Conservation (phyloP, 371 early-diverging fungal species). For the Rhizopus arrhizus region DNA sequence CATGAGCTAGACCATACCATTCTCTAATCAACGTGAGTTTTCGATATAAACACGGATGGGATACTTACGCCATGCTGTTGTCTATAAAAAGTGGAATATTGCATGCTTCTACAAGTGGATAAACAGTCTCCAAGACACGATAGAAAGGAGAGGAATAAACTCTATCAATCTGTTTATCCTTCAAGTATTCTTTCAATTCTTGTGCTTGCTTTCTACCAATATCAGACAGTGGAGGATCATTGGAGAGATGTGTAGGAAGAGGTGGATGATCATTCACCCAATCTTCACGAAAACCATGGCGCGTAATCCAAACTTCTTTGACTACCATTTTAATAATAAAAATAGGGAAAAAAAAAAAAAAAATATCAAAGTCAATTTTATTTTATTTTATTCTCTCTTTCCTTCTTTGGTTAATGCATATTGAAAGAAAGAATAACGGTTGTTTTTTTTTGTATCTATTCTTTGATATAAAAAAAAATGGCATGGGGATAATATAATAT, state of each 20-base stretch:
- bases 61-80: slow-evolving; percentile 35
- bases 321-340: slow-evolving; percentile 18
- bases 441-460: not conserved
- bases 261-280: slow-evolving; percentile 35
- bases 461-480: not conserved
- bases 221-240: slow-evolving; percentile 40
- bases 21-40: slow-evolving; percentile 24
- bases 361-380: not conserved
- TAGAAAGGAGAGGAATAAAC: slow-evolving; percentile 47
- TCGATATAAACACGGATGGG: not conserved
- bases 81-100: slow-evolving; percentile 34
- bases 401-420: not conserved
- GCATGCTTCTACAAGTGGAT: slow-evolving; percentile 30
- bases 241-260: slow-evolving; percentile 29
- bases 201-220: slow-evolving; percentile 38
- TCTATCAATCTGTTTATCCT: slow-evolving; percentile 32
- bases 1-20: slow-evolving; percentile 42
- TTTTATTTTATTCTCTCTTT: not conserved
- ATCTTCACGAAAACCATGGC: slow-evolving; percentile 47
- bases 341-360: slow-evolving; percentile 5
- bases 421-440: not conserved
- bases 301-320: slow-evolving; percentile 40
- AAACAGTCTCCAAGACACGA: slow-evolving; percentile 37
- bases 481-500: not conserved
- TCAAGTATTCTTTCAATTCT: slow-evolving; percentile 31